A percentile compares a stretch with the other conserved stretches of the same genome.
These are phyloP conservation scores for Amylostereum chailletii DNA, from an alignment of 1,284 basidiomycete genomes.

Conservation along the genomic window DNA sequence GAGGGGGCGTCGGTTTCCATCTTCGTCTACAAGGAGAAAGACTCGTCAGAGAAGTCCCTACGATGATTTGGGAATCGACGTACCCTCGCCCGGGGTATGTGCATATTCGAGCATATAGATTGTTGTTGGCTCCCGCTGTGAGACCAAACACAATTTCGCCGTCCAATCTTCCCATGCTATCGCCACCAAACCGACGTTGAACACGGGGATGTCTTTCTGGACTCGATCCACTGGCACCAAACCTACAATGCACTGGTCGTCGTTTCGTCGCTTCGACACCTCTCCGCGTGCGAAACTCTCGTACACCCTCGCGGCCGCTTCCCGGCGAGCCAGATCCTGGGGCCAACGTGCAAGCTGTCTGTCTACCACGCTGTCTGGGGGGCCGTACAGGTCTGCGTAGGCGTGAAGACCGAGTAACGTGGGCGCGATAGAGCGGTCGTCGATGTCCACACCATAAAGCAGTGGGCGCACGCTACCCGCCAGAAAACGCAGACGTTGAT, in stretches of 20 bases:
- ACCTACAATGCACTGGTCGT: not conserved
- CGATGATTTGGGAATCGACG: not conserved
- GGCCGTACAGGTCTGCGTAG: constrained; percentile 7
- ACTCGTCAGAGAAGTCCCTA: not conserved
- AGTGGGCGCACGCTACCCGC: constrained; percentile 7
- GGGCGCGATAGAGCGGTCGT: constrained; percentile 6
- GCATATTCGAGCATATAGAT: constrained; percentile 11
- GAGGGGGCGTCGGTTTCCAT: constrained; percentile 6
- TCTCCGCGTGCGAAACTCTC: constrained; percentile 7
- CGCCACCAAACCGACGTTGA: constrained; percentile 2
- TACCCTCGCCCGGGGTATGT: constrained; percentile 10
- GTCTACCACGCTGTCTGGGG: not conserved
- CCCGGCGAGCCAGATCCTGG: constrained; percentile 8
- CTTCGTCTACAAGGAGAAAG: constrained; percentile 1
- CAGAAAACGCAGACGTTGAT: constrained; percentile 7
- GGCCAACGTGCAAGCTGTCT: constrained; percentile 8
- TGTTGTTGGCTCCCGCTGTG: constrained; percentile 4
- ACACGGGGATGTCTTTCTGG: not conserved
- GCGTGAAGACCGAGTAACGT: constrained; percentile 10
- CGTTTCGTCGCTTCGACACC: not conserved
- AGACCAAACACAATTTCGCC: constrained; percentile 7
- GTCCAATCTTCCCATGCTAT: constrained; percentile 12
- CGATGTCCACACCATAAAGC: constrained; percentile 7
- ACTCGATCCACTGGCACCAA: not conserved
- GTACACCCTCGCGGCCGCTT: constrained; percentile 8